Percentiles rank a stretch among this genome's conserved stretches.
These are phyloP conservation scores for Naematelia encephala DNA, from an alignment of 768 basidiomycete species.

Conservation along the genomic window DNA sequence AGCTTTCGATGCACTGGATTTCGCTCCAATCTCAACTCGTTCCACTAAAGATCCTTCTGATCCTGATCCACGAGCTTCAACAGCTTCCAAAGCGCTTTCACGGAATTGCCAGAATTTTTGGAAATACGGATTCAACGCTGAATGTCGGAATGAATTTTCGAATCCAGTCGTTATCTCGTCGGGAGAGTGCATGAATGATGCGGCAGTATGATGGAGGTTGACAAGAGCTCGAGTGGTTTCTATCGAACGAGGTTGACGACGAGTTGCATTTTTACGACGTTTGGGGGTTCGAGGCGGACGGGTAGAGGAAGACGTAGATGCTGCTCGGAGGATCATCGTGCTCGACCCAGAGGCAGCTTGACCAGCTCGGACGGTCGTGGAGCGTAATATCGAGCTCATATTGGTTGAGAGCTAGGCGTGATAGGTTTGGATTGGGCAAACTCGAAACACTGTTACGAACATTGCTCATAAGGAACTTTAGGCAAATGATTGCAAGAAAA, in stretches of 20 bases:
- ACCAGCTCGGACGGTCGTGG: not conserved
- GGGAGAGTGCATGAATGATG: conserved; percentile 40
- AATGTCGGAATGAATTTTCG: conserved; percentile 25
- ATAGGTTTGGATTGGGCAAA: too few relatives aligned
- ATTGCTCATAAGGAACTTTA: not conserved
- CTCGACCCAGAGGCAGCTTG: not conserved
- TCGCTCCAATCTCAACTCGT: not conserved
- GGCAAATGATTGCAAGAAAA: not conserved
- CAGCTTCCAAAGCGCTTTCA: not conserved
- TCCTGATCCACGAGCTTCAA: not conserved
- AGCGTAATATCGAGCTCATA: not conserved
- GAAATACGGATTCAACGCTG: conserved; percentile 11
- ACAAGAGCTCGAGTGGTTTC: conserved; percentile 36
- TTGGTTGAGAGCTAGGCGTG: not conserved
- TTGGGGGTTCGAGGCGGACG: conserved; percentile 3
- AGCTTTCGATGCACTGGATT: not conserved
- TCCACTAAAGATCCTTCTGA: not conserved
- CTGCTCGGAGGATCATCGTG: not conserved
- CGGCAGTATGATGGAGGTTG: conserved; percentile 40
- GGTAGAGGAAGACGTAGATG: conserved; percentile 14
- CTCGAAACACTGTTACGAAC: too few relatives aligned
- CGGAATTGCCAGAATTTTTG: conserved; percentile 9
- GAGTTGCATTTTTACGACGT: conserved; percentile 9
- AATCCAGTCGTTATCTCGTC: conserved; percentile 19
- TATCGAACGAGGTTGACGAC: conserved; percentile 8